These are phyloP conservation scores for Diversispora epigaea DNA, from an alignment of 192 early-diverging fungal species.

Conservation along the genomic window DNA sequence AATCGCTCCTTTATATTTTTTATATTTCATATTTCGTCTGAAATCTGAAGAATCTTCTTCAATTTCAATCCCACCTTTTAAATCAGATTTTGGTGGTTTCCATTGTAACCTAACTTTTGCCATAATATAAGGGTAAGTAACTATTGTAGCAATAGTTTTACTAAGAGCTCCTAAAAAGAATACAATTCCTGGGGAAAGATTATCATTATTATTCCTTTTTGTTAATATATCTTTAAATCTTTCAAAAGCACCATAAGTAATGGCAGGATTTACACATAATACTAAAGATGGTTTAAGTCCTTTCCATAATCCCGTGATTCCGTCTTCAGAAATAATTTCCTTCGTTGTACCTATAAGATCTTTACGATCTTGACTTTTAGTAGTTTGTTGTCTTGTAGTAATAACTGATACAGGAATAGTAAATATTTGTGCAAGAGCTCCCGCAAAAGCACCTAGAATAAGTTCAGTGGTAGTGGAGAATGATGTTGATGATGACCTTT, in stretches of 20 bases:
- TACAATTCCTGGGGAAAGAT: slow-evolving; percentile 74
- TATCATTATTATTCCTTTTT: slow-evolving; percentile 48
- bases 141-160: slow-evolving; percentile 86
- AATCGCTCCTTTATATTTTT: slow-evolving; percentile 74
- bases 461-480: slow-evolving; percentile 88
- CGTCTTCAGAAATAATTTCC: slow-evolving; percentile 77
- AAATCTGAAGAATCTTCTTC: slow-evolving; percentile 36
- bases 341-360: slow-evolving; percentile 63
- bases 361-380: slow-evolving; percentile 61
- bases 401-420: slow-evolving; percentile 94
- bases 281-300: slow-evolving; percentile 91
- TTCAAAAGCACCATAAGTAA: slow-evolving; percentile 96
- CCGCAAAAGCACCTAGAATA: slow-evolving; percentile 84
- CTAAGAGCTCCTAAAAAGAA: slow-evolving; percentile 91
- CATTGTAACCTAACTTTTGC: slow-evolving; percentile 96
- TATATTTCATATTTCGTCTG: slow-evolving; percentile 64
- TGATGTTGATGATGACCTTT: slow-evolving; percentile 41
- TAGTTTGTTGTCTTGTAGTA: slow-evolving; percentile 93
- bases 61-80: slow-evolving; percentile 19
- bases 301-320: slow-evolving; percentile 81
- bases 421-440: slow-evolving; percentile 81
- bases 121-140: slow-evolving; percentile 98
- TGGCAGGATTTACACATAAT: slow-evolving; percentile 92
- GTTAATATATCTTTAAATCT: slow-evolving; percentile 63
- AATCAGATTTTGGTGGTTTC: slow-evolving; percentile 63